Conservation (phyloP, 768 basidiomycete genomes). For the Boletus rufocinnamomeus region DNA sequence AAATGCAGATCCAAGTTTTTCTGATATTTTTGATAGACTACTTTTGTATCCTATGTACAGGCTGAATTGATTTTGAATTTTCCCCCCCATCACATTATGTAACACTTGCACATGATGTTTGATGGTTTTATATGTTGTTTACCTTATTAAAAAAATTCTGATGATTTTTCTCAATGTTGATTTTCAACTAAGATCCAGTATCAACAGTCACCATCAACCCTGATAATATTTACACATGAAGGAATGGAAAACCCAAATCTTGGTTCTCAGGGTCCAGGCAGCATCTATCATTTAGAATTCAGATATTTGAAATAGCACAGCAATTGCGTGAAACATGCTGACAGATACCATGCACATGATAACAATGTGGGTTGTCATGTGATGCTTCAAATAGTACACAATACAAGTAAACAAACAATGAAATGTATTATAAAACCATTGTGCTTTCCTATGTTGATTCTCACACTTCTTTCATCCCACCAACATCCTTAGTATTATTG, state of each 20-base stretch:
- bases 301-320: neutral
- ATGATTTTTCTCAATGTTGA: too few species aligned
- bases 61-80: too few species aligned
- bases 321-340: neutral
- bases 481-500: neutral
- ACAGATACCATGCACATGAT: neutral
- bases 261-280: neutral
- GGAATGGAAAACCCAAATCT: neutral
- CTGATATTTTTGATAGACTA: too few species aligned
- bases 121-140: too few species aligned
- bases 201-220: too few species aligned
- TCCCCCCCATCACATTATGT: too few species aligned
- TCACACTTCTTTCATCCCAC: neutral
- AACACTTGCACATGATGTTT: too few species aligned
- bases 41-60: too few species aligned
- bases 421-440: slow-evolving; percentile 5
- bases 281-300: neutral
- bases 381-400: slow-evolving; percentile 12
- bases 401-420: slow-evolving; percentile 17
- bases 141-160: too few species aligned
- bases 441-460: neutral
- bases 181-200: too few species aligned
- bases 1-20: too few species aligned
- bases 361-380: neutral
- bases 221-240: neutral